Conservation (phyloP, 768 basidiomycete genomes). For the Amanita pallidorosea region DNA sequence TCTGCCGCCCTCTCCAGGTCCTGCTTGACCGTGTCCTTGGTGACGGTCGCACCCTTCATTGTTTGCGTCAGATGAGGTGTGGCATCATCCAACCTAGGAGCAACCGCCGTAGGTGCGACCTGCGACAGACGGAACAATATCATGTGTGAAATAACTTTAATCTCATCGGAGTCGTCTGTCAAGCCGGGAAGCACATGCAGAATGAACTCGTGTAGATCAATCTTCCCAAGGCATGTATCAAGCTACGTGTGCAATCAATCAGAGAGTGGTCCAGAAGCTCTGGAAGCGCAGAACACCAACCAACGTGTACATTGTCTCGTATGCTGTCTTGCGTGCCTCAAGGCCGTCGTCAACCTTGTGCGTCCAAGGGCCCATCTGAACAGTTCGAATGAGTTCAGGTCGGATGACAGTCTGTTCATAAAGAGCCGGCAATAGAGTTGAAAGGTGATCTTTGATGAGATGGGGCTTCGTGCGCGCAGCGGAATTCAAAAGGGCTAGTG, state of each 20-base stretch:
- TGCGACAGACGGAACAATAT: conserved; percentile 87
- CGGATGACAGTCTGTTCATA: conserved; percentile 83
- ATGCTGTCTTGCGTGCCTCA: conserved; percentile 93
- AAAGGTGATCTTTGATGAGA: conserved; percentile 78
- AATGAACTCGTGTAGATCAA: conserved; percentile 84
- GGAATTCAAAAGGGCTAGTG: conserved; percentile 86
- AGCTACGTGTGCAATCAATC: conserved; percentile 35
- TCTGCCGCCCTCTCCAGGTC: conserved; percentile 83
- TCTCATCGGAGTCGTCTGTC: conserved; percentile 86
- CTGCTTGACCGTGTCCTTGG: conserved; percentile 95
- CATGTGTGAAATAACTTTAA: conserved; percentile 95
- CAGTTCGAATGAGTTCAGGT: conserved; percentile 71
- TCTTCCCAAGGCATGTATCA: conserved; percentile 80
- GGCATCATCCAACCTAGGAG: conserved; percentile 75
- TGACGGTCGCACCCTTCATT: conserved; percentile 80
- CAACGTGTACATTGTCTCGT: conserved; percentile 93
- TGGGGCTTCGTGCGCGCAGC: conserved; percentile 93
- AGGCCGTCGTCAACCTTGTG: conserved; percentile 96
- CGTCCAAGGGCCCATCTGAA: conserved; percentile 96
- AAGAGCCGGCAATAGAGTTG: conserved; percentile 64
- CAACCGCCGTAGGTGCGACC: conserved; percentile 74
- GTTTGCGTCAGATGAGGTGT: conserved; percentile 79
- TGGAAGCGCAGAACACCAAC: conserved; percentile 31
- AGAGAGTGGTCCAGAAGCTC: neutral
- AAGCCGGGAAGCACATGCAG: conserved; percentile 74